Percentiles rank a stretch among this genome's conserved stretches.
Evolutionary conservation across 2,329 filamentous ascomycete species (phyloP).

Genomic region (Claviceps maximensis): DNA sequence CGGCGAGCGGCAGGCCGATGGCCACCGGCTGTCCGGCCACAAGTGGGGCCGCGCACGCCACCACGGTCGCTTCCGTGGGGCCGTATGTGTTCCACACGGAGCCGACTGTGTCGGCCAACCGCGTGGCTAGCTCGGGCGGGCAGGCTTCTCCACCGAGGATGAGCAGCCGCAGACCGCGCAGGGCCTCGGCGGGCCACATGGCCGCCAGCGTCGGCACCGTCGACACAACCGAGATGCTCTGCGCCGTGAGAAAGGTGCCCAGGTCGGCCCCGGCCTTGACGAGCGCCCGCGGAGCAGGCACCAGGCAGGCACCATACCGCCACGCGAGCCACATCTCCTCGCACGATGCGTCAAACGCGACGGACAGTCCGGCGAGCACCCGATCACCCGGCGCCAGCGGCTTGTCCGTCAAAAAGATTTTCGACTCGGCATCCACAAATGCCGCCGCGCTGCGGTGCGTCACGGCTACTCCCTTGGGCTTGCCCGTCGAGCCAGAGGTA

Average conservation of each 20-base stretch:
- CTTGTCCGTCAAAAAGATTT: slow-evolving; percentile 9
- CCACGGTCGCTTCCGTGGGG: slow-evolving; percentile 13
- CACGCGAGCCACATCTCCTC: slow-evolving; percentile 14
- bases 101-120: slow-evolving; percentile 9
- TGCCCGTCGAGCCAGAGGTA: slow-evolving; percentile 12
- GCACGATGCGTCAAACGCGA: slow-evolving; percentile 13
- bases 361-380: slow-evolving; percentile 11
- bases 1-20: slow-evolving; percentile 12
- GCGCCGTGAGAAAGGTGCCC: slow-evolving; percentile 8
- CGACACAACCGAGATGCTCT: slow-evolving; percentile 12
- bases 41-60: slow-evolving; percentile 11
- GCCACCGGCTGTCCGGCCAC: slow-evolving; percentile 8
- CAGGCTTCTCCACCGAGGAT: slow-evolving; percentile 14
- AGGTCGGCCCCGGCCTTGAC: slow-evolving; percentile 12
- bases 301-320: slow-evolving; percentile 12
- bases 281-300: slow-evolving; percentile 11
- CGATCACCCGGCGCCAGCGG: slow-evolving; percentile 12
- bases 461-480: slow-evolving; percentile 14
- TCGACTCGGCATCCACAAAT: slow-evolving; percentile 13
- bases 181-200: slow-evolving; percentile 11
- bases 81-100: slow-evolving; percentile 15
- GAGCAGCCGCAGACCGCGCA: slow-evolving; percentile 10
- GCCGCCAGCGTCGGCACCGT: slow-evolving; percentile 12
- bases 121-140: slow-evolving; percentile 9
- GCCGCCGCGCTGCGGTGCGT: slow-evolving; percentile 13